Base-by-base conservation (phyloP, 164 flowering plant genomes). In the Pachysandra terminalis region DNA sequence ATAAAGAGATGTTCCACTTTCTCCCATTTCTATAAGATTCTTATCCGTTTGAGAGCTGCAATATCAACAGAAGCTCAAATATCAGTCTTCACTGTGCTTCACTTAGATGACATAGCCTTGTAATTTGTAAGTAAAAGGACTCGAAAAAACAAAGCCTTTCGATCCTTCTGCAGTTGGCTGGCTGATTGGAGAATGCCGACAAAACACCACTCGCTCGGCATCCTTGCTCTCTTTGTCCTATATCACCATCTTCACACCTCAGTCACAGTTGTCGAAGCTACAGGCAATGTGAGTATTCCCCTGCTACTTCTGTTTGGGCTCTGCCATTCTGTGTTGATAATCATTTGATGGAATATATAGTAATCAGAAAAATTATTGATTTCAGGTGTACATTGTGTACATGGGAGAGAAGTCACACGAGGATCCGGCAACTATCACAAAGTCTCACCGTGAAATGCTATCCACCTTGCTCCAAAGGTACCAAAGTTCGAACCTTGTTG, bases 381-480 rank as follows among this genome's bases (percentile, higher is more conserved):
- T 52, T 9, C 72, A 80, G 81, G 77, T 80, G 45, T 77, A 80
- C 26, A 81, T 85, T 16, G 82, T 81, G 27, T 85, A 82, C 61
- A 49, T 83, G 69, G 86, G 85, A 53, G 77, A 74, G 64, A 83
- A 27, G 70, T 59, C 17, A 60, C 81, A 80, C 17, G 74, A 79
- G 16, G 76, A 85, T 66, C 76, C 80, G 0, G 35, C 60, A 21
- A 51, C 61, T 1, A 48, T 66, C 21, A 51, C 26, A 15, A 65
- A 77, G 17, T 72, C 80, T 2, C 87, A 83, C 68, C 83, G 75
- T 57, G 70, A 79, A 37, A 68, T 83, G 72, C 77, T 85, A 0
- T 64, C 82, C 5, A 41, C 69, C 0, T 35, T 85, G 5, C 60
- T 83, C 12, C 84, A 82, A 55, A 80, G 84, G 85, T 81, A 72